These are phyloP conservation scores for Populus hybrid DNA, from an alignment of 441 rosid genomes.

Conservation along the genomic window DNA sequence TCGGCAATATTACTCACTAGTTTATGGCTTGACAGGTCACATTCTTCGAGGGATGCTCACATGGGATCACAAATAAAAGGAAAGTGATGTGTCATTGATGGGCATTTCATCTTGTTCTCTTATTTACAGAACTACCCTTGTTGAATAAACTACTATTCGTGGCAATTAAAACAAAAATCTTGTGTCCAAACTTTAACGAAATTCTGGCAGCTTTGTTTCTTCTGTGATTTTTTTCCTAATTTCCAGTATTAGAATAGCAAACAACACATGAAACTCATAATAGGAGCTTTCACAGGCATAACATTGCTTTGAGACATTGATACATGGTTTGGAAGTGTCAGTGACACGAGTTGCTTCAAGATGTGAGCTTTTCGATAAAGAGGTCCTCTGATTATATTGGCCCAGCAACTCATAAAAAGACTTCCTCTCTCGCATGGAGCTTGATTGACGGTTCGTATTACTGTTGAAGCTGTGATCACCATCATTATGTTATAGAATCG, in stretches of 20 bases:
- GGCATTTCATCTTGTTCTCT: no score
- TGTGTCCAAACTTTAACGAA: constrained; percentile 5
- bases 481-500: constrained; percentile 16
- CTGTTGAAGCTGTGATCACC: constrained; percentile 3
- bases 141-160: not conserved
- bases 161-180: constrained; percentile 6
- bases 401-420: not conserved
- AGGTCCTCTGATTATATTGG: not conserved
- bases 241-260: not conserved
- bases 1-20: constrained; percentile 24
- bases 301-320: not conserved
- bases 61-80: constrained; percentile 50
- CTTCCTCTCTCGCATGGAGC: not conserved
- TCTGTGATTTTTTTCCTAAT: not conserved
- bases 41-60: constrained; percentile 47
- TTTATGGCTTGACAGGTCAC: constrained; percentile 41
- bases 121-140: constrained; percentile 25
- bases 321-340: not conserved
- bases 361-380: not conserved
- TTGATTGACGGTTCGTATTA: not conserved
- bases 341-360: not conserved
- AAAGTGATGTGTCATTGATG: constrained; percentile 32
- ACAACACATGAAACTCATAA: not conserved
- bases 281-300: not conserved
- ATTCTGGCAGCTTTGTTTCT: constrained; percentile 14